A percentile compares a stretch with the other conserved stretches of the same genome.
phyloP scores from a whole-genome alignment of 768 basidiomycete genomes.

The Amanita jacksonii region DNA sequence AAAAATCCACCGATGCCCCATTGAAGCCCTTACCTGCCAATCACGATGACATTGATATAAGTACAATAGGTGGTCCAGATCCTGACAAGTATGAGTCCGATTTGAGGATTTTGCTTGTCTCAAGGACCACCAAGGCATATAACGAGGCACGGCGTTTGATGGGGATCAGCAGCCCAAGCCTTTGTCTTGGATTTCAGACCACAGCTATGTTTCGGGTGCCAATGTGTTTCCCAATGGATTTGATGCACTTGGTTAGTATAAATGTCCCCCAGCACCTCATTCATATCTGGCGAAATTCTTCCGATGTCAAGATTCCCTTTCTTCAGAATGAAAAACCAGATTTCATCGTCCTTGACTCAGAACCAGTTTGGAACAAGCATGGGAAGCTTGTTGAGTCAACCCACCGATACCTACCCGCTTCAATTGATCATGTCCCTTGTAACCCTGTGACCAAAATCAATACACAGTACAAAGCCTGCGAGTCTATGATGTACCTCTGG shows the following conservation, averaged over 20 bases:
- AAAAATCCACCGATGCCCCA: too few species aligned
- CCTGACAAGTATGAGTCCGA: neutral
- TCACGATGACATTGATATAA: conserved; percentile 2
- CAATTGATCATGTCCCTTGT: conserved; percentile 21
- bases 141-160: neutral
- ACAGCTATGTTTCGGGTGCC: conserved; percentile 2
- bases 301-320: neutral
- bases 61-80: conserved; percentile 4
- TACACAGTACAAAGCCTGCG: conserved; percentile 22
- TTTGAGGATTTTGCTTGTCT: neutral
- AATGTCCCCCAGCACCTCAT: conserved; percentile 2
- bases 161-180: neutral
- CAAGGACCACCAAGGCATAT: neutral
- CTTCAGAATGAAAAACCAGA: neutral
- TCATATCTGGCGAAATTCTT: conserved; percentile 6
- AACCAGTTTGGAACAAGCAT: conserved; percentile 5
- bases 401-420: conserved; percentile 9
- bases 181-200: conserved; percentile 4
- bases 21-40: neutral
- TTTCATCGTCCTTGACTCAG: conserved; percentile 2
- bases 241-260: conserved; percentile 3
- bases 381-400: conserved; percentile 8
- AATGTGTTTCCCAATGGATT: conserved; percentile 6
- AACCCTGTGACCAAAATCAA: conserved; percentile 23
- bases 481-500: conserved; percentile 19